Percentiles rank a stretch among this genome's conserved stretches.
Evolutionary conservation across 495 filamentous ascomycete species (phyloP).

Genomic region (Penicillium waksmanii): DNA sequence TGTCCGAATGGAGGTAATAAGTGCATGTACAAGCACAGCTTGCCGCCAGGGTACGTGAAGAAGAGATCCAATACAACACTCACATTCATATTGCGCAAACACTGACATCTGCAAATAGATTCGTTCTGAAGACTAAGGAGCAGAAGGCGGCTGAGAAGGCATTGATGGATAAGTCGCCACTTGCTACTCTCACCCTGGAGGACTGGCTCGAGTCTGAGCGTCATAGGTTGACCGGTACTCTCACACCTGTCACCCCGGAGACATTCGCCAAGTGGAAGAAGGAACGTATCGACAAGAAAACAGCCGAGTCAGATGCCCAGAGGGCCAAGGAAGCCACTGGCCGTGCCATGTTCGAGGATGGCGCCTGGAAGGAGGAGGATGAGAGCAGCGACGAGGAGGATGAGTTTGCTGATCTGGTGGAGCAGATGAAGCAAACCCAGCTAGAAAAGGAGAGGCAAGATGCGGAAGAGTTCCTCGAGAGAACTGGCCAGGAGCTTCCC

Average conservation of each 20-base stretch:
- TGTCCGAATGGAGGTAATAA: conserved; percentile 97
- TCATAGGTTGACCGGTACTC: conserved; percentile 84
- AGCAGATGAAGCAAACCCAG: conserved; percentile 71
- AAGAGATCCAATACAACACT: not conserved
- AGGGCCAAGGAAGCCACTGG: conserved; percentile 94
- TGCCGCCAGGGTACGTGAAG: conserved; percentile 81
- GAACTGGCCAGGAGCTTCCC: conserved; percentile 37
- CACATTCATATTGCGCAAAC: not conserved
- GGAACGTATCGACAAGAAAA: conserved; percentile 91
- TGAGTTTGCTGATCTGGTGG: conserved; percentile 63
- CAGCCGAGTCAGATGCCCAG: conserved; percentile 84
- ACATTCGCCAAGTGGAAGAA: conserved; percentile 95
- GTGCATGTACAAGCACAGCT: conserved; percentile 97
- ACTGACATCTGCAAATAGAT: conserved; percentile 56
- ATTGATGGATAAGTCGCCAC: conserved; percentile 92
- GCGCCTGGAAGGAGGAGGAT: conserved; percentile 80
- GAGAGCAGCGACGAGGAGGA: conserved; percentile 65
- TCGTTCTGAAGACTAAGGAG: conserved; percentile 96
- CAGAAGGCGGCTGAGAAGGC: conserved; percentile 96
- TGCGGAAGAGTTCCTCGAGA: conserved; percentile 46
- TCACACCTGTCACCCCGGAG: conserved; percentile 93
- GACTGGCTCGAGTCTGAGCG: conserved; percentile 96
- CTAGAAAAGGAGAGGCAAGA: conserved; percentile 52
- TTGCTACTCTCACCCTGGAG: conserved; percentile 93
- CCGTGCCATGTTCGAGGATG: conserved; percentile 91